Percentiles rank a stretch among this genome's conserved stretches.
phyloP scores from a whole-genome alignment of 2,329 filamentous ascomycete species.

The Nigrospora osmanthi region DNA sequence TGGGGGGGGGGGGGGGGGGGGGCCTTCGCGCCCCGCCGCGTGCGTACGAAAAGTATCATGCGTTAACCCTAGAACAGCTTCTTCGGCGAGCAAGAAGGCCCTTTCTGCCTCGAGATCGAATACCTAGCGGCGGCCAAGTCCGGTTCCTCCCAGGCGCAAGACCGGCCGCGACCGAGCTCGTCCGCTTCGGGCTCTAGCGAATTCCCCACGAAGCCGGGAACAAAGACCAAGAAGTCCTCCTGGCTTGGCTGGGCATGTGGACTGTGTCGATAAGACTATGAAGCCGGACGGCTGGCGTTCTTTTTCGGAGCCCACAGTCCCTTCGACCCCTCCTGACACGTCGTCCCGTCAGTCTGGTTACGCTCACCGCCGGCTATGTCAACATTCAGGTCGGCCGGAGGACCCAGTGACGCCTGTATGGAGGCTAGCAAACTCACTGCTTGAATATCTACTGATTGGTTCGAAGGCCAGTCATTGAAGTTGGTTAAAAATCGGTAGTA shows the following conservation, averaged over 20 bases:
- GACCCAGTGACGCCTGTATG: no score
- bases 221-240: background rate
- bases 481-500: no score
- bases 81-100: conserved; percentile 65
- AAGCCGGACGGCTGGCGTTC: no score
- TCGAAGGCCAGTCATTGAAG: no score
- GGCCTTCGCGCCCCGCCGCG: background rate
- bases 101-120: conserved; percentile 50
- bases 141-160: background rate
- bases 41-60: background rate
- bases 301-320: no score
- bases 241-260: background rate
- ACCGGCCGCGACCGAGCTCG: background rate
- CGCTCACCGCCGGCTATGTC: no score
- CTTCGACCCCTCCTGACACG: no score
- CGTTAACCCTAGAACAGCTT: conserved; percentile 44
- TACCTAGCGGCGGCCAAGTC: conserved; percentile 42
- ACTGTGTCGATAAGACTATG: background rate
- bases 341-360: no score
- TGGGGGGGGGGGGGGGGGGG: no score
- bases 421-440: no score
- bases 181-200: background rate
- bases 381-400: no score
- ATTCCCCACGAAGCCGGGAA: background rate
- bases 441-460: no score